Conservation (phyloP, 2,329 filamentous ascomycete species). For the Phoma herbarum region DNA sequence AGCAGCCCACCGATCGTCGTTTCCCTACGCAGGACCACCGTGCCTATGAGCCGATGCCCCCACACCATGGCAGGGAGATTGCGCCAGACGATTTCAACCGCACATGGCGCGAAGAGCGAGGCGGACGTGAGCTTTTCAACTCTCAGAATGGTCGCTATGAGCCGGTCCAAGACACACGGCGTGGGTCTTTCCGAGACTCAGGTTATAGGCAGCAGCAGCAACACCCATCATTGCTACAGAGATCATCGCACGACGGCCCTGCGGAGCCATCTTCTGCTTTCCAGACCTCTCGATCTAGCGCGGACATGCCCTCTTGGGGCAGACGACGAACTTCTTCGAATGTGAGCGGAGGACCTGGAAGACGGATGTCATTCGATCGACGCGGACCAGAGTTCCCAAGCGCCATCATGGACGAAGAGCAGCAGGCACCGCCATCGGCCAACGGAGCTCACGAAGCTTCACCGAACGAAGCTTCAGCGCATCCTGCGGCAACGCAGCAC, state of each 20-base stretch:
- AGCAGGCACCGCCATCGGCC: slow-evolving; percentile 43
- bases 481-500: slow-evolving; percentile 49
- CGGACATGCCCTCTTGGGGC: slow-evolving; percentile 69
- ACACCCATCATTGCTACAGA: slow-evolving; percentile 76
- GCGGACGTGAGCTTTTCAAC: slow-evolving; percentile 84
- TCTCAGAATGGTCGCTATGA: slow-evolving; percentile 96
- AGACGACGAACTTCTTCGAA: slow-evolving; percentile 89
- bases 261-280: slow-evolving; percentile 88
- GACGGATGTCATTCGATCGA: slow-evolving; percentile 67
- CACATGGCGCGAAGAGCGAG: slow-evolving; percentile 77
- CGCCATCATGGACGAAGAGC: slow-evolving; percentile 39
- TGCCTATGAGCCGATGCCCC: slow-evolving; percentile 63
- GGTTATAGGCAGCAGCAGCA: slow-evolving; percentile 70
- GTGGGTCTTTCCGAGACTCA: slow-evolving; percentile 73
- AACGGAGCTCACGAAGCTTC: slow-evolving; percentile 43
- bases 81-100: slow-evolving; percentile 93
- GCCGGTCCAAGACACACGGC: slow-evolving; percentile 78
- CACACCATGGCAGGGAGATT: slow-evolving; percentile 77
- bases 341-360: slow-evolving; percentile 83
- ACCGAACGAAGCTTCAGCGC: slow-evolving; percentile 43
- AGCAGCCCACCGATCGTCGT: slow-evolving; percentile 55
- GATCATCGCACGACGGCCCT: slow-evolving; percentile 70
- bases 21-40: slow-evolving; percentile 65
- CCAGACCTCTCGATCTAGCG: slow-evolving; percentile 77
- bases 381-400: slow-evolving; percentile 52